Conservation (phyloP, 192 early-diverging fungal genomes). For the Rhizophagus prolifer region DNA sequence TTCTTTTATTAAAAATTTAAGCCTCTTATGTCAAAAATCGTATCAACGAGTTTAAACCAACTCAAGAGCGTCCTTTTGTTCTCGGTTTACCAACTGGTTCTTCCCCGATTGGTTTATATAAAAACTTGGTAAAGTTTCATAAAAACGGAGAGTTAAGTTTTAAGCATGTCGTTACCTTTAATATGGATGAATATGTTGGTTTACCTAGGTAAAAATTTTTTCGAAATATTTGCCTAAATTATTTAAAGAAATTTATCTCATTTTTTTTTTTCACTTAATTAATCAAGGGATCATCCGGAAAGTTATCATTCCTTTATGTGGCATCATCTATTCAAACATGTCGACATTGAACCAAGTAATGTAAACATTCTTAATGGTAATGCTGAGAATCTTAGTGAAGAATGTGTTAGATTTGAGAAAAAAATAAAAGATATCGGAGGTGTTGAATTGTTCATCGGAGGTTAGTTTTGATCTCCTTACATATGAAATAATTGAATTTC, state of each 20-base stretch:
- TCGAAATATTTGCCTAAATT: not conserved
- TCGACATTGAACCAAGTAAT: slow-evolving; percentile 78
- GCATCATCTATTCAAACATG: slow-evolving; percentile 86
- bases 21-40: slow-evolving; percentile 80
- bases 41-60: slow-evolving; percentile 75
- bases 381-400: slow-evolving; percentile 74
- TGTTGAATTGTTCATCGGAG: slow-evolving; percentile 86
- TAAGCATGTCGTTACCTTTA: slow-evolving; percentile 84
- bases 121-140: slow-evolving; percentile 71
- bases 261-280: not conserved
- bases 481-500: not conserved
- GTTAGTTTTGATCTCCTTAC: slow-evolving; percentile 23
- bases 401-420: slow-evolving; percentile 78
- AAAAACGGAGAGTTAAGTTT: slow-evolving; percentile 69
- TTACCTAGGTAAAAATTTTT: slow-evolving; percentile 60
- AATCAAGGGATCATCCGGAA: slow-evolving; percentile 74
- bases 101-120: slow-evolving; percentile 81
- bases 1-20: slow-evolving; percentile 20
- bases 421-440: slow-evolving; percentile 79
- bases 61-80: slow-evolving; percentile 75
- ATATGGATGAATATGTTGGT: slow-evolving; percentile 90
- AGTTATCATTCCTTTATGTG: slow-evolving; percentile 93
- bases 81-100: slow-evolving; percentile 86
- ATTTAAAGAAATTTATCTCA: not conserved
- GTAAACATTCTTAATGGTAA: slow-evolving; percentile 88